phyloP scores from a whole-genome alignment of 768 basidiomycete genomes.

The Boletus tomentosulus region DNA sequence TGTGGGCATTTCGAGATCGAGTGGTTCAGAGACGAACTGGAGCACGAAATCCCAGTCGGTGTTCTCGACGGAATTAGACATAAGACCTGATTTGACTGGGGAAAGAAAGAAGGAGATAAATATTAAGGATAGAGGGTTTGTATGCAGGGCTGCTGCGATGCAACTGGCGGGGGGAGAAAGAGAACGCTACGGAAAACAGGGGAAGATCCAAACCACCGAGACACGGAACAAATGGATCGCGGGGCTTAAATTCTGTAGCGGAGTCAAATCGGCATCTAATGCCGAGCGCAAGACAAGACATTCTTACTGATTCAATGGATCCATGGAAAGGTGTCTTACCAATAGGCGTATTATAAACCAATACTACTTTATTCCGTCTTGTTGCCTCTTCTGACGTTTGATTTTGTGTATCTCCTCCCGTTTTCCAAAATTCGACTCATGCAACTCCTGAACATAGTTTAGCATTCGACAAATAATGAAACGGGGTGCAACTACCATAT shows the following conservation, averaged over 20 bases:
- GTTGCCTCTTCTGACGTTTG: slow-evolving; percentile 39
- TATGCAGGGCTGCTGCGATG: neutral
- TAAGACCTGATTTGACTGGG: slow-evolving; percentile 1
- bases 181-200: slow-evolving; percentile 15
- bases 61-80: slow-evolving; percentile 37
- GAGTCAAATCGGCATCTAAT: slow-evolving; percentile 16
- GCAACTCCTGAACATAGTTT: slow-evolving; percentile 56
- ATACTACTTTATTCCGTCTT: neutral
- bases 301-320: too few relatives aligned
- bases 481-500: slow-evolving; percentile 59
- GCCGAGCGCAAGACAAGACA: slow-evolving; percentile 5
- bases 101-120: neutral
- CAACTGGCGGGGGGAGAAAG: slow-evolving; percentile 2
- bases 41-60: slow-evolving; percentile 60
- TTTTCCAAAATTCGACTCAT: slow-evolving; percentile 86
- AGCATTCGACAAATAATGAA: slow-evolving; percentile 1
- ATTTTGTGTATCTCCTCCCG: slow-evolving; percentile 78
- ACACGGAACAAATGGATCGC: slow-evolving; percentile 3
- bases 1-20: slow-evolving; percentile 30
- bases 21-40: slow-evolving; percentile 51
- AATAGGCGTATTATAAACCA: neutral
- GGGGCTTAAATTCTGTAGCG: slow-evolving; percentile 13
- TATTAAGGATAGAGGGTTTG: neutral
- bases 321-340: slow-evolving; percentile 8
- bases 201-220: slow-evolving; percentile 5